Conservation (phyloP, 306 rosid genomes). For the Chamaecrista fasciculata region DNA sequence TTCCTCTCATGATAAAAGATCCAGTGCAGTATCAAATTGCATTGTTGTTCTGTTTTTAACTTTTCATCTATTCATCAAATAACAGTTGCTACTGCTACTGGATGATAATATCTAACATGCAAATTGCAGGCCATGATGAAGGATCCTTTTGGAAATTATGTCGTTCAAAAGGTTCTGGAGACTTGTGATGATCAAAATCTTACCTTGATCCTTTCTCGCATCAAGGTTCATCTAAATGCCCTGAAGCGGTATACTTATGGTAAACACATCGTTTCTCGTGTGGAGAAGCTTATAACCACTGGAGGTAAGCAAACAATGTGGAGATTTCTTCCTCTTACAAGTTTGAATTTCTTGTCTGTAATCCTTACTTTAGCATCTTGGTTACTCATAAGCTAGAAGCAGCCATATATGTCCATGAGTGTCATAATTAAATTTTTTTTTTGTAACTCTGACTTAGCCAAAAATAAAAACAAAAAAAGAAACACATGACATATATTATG, state of each 20-base stretch:
- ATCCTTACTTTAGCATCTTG: background rate
- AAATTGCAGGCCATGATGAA: conserved; percentile 93
- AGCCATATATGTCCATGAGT: too few relatives aligned
- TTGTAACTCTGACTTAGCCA: too few relatives aligned
- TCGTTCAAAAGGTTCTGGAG: conserved; percentile 95
- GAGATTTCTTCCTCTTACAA: conserved; percentile 1
- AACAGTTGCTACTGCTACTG: conserved; percentile 3
- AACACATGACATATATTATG: too few relatives aligned
- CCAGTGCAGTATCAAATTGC: conserved; percentile 8
- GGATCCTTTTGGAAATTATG: conserved; percentile 95
- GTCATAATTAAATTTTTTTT: too few relatives aligned
- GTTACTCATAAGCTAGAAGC: background rate
- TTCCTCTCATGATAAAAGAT: background rate
- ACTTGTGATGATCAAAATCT: conserved; percentile 88
- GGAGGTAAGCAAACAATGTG: conserved; percentile 63
- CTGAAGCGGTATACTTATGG: conserved; percentile 90
- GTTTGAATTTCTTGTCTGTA: conserved; percentile 5
- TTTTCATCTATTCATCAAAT: conserved; percentile 12
- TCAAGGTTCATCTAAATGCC: conserved; percentile 88
- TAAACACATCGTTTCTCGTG: conserved; percentile 92
- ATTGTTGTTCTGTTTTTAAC: conserved; percentile 6
- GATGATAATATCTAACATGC: conserved; percentile 23
- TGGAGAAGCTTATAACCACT: conserved; percentile 89
- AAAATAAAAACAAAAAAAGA: too few relatives aligned
- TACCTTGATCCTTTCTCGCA: conserved; percentile 84